These are phyloP conservation scores for Dovyalis caffra DNA, from an alignment of 345 rosid species.

Conservation along the genomic window DNA sequence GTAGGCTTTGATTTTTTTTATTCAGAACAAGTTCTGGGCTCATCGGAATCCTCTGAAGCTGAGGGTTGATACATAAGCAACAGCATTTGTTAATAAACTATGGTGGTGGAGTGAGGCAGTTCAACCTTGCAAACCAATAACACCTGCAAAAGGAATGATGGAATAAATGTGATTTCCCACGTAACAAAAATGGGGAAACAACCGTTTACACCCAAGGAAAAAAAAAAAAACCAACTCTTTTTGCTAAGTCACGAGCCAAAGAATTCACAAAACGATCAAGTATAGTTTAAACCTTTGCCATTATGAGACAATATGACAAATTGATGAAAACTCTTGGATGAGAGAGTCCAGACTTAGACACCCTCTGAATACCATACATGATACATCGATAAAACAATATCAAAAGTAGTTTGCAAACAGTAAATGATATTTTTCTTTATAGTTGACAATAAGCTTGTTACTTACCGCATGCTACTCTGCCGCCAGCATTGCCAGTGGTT, in stretches of 20 bases:
- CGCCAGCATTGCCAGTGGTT: slow-evolving; percentile 89
- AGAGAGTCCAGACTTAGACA: neutral
- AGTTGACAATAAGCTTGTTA: neutral
- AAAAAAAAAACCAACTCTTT: too few relatives aligned
- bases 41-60: neutral
- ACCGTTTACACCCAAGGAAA: too few relatives aligned
- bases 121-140: slow-evolving; percentile 61
- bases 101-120: neutral
- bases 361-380: neutral
- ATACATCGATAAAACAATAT: neutral
- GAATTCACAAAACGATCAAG: too few relatives aligned
- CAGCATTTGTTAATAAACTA: slow-evolving; percentile 1
- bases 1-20: neutral
- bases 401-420: neutral
- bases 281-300: neutral
- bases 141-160: slow-evolving; percentile 31
- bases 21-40: neutral
- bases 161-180: neutral
- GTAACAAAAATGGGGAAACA: too few relatives aligned
- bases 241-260: too few relatives aligned
- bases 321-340: neutral
- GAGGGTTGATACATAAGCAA: neutral
- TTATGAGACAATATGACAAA: neutral
- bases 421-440: neutral
- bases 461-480: slow-evolving; percentile 82